A percentile compares a stretch with the other conserved stretches of the same genome.
phyloP scores from a whole-genome alignment of 1,284 basidiomycete genomes.

The Gastroboletus turbinatus region DNA sequence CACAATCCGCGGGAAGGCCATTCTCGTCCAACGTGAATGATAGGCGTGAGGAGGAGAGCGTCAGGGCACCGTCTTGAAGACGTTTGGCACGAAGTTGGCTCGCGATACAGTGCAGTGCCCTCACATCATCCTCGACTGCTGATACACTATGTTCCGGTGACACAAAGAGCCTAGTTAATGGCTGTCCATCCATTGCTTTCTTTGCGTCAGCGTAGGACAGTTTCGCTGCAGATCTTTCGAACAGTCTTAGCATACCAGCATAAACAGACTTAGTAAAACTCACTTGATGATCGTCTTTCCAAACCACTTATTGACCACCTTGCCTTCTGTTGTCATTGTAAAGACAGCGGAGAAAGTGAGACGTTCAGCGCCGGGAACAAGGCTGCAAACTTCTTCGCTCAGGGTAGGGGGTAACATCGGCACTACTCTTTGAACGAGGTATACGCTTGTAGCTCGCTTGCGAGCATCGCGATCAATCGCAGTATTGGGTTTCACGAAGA shows the following conservation, averaged over 20 bases:
- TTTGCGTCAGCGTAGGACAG: constrained; percentile 84
- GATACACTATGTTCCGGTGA: constrained; percentile 56
- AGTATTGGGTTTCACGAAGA: constrained; percentile 95
- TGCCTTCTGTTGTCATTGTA: constrained; percentile 83
- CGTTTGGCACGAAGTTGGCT: constrained; percentile 74
- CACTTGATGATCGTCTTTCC: constrained; percentile 91
- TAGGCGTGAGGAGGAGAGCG: constrained; percentile 71
- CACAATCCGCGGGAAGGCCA: constrained; percentile 83
- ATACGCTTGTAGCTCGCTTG: constrained; percentile 95
- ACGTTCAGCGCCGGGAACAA: constrained; percentile 84
- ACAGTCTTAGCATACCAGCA: constrained; percentile 8
- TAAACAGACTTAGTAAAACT: constrained; percentile 21
- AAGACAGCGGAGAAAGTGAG: constrained; percentile 89
- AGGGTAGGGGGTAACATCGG: constrained; percentile 95
- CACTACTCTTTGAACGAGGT: constrained; percentile 92
- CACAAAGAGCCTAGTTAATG: constrained; percentile 54
- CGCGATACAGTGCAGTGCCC: constrained; percentile 67
- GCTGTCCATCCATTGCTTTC: constrained; percentile 75
- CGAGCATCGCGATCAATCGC: constrained; percentile 96
- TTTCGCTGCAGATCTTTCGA: constrained; percentile 77
- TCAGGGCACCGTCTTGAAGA: constrained; percentile 81
- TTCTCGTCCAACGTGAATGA: constrained; percentile 81
- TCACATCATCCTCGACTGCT: constrained; percentile 78
- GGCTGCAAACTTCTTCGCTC: constrained; percentile 90
- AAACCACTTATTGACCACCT: constrained; percentile 86